phyloP scores from a whole-genome alignment of 352 stramenopile species.

The Hyaloperonospora arabidopsidis region DNA sequence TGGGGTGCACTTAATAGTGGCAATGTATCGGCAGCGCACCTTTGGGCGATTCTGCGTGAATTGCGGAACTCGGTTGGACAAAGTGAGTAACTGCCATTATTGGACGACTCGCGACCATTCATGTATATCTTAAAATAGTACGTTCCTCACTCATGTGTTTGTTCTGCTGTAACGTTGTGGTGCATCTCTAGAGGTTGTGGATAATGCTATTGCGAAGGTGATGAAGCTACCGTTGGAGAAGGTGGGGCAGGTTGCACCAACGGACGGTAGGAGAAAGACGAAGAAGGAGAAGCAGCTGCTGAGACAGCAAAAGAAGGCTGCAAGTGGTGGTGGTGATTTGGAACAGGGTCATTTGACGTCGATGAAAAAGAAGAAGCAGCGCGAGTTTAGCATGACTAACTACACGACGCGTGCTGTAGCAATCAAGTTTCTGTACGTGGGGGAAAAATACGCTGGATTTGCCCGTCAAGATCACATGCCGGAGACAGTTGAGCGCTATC shows the following conservation, averaged over 20 bases:
- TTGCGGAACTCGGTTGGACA: conserved; percentile 51
- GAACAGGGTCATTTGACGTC: conserved; percentile 17
- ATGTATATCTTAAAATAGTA: conserved; percentile 6
- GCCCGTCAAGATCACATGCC: conserved; percentile 83
- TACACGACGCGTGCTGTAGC: conserved; percentile 65
- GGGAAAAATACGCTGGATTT: conserved; percentile 85
- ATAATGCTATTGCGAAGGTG: conserved; percentile 65
- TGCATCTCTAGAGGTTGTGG: conserved; percentile 42
- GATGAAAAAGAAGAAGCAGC: conserved; percentile 59
- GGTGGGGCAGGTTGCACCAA: conserved; percentile 1
- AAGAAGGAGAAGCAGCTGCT: conserved; percentile 26
- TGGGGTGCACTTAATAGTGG: conserved; percentile 23
- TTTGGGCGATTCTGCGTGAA: conserved; percentile 65
- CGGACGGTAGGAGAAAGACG: conserved; percentile 12
- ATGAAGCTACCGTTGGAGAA: conserved; percentile 24
- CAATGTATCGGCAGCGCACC: conserved; percentile 33
- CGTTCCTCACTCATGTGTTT: conserved; percentile 9
- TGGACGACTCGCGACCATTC: neutral
- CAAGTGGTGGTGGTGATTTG: conserved; percentile 1
- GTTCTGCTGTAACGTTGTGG: conserved; percentile 12
- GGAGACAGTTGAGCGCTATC: conserved; percentile 89
- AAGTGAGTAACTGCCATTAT: conserved; percentile 34
- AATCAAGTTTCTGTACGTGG: conserved; percentile 83
- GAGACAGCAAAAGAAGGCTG: conserved; percentile 19
- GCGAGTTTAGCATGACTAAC: conserved; percentile 70